A percentile compares a stretch with the other conserved stretches of the same genome.
Evolutionary conservation across 768 basidiomycete species (phyloP).

Genomic region (Cystobasidiopsis lactophilus): DNA sequence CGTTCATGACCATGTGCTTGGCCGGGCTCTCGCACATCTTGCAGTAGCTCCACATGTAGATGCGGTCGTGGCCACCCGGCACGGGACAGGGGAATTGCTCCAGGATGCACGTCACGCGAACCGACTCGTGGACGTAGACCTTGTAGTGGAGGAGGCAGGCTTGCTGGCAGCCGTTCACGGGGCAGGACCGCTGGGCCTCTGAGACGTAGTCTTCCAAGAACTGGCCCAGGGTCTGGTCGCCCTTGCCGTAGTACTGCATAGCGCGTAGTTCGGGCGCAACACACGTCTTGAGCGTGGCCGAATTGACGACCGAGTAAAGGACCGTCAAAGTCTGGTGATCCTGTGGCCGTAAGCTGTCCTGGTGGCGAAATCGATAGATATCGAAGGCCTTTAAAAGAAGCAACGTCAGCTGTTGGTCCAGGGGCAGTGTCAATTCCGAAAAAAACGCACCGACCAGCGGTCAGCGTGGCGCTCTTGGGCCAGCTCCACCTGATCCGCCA

Average conservation of each 20-base stretch:
- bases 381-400: neutral
- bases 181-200: conserved; percentile 49
- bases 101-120: neutral
- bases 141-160: conserved; percentile 62
- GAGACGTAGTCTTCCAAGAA: conserved; percentile 63
- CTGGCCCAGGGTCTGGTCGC: conserved; percentile 49
- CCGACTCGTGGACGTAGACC: conserved; percentile 60
- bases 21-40: conserved; percentile 52
- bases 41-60: conserved; percentile 65
- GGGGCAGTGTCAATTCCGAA: no score
- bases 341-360: conserved; percentile 55
- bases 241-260: conserved; percentile 75
- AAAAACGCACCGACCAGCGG: conserved; percentile 3
- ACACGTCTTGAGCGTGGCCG: conserved; percentile 37
- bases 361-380: neutral
- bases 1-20: conserved; percentile 73
- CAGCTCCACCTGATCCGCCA: conserved; percentile 8
- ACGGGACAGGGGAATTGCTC: conserved; percentile 38
- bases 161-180: conserved; percentile 62
- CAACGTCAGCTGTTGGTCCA: neutral
- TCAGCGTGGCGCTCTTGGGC: conserved; percentile 13
- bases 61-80: conserved; percentile 30
- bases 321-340: conserved; percentile 77
- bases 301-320: conserved; percentile 57
- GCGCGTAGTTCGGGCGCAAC: conserved; percentile 40